Percentiles rank a stretch among this genome's conserved stretches.
These are phyloP conservation scores for Fraxinus xanthoxyloides DNA, from an alignment of 305 asterid genomes.

Conservation along the genomic window DNA sequence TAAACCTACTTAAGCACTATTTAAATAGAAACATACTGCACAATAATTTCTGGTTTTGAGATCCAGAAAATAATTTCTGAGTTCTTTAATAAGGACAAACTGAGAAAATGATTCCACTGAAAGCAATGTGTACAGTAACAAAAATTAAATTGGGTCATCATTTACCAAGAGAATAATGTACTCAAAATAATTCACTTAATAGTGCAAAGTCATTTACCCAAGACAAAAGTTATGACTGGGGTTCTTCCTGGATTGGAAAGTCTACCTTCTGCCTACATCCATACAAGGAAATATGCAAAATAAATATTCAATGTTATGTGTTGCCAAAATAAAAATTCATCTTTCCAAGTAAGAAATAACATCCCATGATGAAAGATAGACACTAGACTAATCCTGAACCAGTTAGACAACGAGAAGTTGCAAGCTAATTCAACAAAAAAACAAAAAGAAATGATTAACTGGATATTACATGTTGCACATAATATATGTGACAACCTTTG, in stretches of 20 bases:
- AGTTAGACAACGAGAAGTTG: neutral
- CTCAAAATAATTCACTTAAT: conserved; percentile 13
- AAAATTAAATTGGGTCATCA: conserved; percentile 13
- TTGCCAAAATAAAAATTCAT: neutral
- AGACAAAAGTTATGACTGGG: conserved; percentile 69
- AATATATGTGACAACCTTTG: conserved; percentile 2
- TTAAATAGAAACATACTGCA: neutral
- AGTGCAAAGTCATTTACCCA: conserved; percentile 52
- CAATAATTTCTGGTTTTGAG: neutral
- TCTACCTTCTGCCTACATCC: conserved; percentile 62
- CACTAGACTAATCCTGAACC: conserved; percentile 1
- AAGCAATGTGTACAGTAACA: conserved; percentile 1
- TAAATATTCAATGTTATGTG: neutral
- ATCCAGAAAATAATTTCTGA: conserved; percentile 1
- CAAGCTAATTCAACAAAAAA: neutral
- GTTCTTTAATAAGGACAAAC: neutral
- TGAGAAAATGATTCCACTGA: conserved; percentile 17
- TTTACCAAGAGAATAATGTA: conserved; percentile 18
- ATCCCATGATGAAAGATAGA: conserved; percentile 1
- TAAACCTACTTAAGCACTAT: neutral
- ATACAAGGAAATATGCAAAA: conserved; percentile 26
- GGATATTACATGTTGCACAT: conserved; percentile 17
- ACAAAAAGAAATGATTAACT: neutral
- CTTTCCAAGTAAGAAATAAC: neutral
- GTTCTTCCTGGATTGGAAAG: conserved; percentile 36